Evolutionary conservation across 257 asterid species (phyloP).

Genomic region (Knoxia roxburghii): DNA sequence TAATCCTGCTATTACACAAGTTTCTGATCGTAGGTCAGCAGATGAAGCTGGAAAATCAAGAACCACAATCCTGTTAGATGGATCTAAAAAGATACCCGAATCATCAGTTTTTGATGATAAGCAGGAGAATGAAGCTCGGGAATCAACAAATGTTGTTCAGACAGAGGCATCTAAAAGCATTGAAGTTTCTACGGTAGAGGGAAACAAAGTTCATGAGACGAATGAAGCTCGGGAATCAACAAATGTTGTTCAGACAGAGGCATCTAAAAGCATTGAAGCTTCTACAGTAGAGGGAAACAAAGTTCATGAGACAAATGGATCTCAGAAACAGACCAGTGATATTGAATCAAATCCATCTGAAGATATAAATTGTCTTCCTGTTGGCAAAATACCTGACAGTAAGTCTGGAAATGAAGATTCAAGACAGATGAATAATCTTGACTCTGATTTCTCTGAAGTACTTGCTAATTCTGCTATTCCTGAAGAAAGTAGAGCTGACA

Average conservation of each 20-base stretch:
- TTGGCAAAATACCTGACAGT: not conserved
- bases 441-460: not conserved
- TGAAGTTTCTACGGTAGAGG: conserved; percentile 5
- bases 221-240: conserved; percentile 2
- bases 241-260: conserved; percentile 7
- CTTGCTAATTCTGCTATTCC: not conserved
- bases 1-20: conserved; percentile 18
- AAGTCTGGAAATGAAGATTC: conserved; percentile 8
- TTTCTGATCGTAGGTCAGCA: conserved; percentile 9
- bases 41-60: conserved; percentile 11
- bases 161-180: conserved; percentile 15
- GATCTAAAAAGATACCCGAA: conserved; percentile 9
- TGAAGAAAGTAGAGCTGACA: conserved; percentile 4
- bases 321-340: not conserved
- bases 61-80: conserved; percentile 6
- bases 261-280: conserved; percentile 12
- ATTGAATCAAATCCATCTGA: conserved; percentile 8
- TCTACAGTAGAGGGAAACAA: conserved; percentile 4
- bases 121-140: conserved; percentile 1
- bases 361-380: not conserved
- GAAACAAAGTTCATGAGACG: conserved; percentile 8
- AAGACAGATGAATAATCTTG: not conserved
- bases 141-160: conserved; percentile 3
- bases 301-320: conserved; percentile 9
- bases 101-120: conserved; percentile 4